A percentile compares a stretch with the other conserved stretches of the same genome.
These are phyloP conservation scores for Saccharomyces pastorianus DNA, from an alignment of 1,139 yeast species.

Conservation along the genomic window DNA sequence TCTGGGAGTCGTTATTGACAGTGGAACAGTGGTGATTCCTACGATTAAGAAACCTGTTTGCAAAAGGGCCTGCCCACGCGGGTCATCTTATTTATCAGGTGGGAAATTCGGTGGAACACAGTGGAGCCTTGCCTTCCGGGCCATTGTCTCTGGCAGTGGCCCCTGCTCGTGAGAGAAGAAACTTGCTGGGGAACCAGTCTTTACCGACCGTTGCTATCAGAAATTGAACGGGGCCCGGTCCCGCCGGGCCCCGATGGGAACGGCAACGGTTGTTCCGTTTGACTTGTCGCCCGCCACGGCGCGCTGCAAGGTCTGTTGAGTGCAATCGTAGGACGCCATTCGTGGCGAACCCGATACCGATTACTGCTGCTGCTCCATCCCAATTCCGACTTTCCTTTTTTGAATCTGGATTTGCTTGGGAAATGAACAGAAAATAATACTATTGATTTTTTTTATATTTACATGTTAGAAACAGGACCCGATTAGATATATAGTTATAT, in stretches of 20 bases:
- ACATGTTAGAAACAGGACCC: background rate
- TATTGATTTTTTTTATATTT: constrained; percentile 4
- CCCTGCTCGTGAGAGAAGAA: background rate
- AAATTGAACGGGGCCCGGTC: constrained; percentile 15
- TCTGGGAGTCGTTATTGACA: constrained; percentile 4
- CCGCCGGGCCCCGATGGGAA: constrained; percentile 23
- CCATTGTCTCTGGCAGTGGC: background rate
- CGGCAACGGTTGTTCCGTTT: constrained; percentile 27
- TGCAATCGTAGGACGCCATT: constrained; percentile 31
- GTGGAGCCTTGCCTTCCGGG: constrained; percentile 12
- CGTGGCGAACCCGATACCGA: constrained; percentile 31
- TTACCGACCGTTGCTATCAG: constrained; percentile 18
- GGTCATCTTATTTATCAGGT: constrained; percentile 19
- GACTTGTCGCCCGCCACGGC: constrained; percentile 9
- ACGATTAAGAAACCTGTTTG: constrained; percentile 25
- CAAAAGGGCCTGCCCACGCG: background rate
- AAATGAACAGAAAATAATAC: too few species aligned
- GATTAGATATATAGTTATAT: background rate
- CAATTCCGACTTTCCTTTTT: constrained; percentile 3
- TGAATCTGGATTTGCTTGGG: background rate
- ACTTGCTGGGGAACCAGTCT: constrained; percentile 20
- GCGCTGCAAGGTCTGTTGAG: constrained; percentile 29
- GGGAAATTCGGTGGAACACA: constrained; percentile 35
- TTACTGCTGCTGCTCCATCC: constrained; percentile 15
- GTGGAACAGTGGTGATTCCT: constrained; percentile 18